Base-by-base conservation (phyloP, 108 stramenopile genomes). In the Cafeteria roenbergensis region DNA sequence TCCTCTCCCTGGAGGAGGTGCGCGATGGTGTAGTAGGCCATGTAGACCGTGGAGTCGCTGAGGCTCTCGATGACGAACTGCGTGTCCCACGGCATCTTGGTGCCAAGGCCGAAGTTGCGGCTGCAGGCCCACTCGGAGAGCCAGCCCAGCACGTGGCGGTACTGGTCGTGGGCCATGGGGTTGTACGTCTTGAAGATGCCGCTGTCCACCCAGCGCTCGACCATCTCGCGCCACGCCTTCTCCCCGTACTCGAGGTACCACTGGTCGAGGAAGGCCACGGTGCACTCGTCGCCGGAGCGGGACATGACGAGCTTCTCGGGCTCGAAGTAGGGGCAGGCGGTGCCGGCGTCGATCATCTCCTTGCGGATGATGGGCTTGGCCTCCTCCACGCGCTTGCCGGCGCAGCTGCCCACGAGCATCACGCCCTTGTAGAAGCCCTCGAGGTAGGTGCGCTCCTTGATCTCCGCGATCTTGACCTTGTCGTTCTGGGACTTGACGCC, bases 241-340 rank as follows among this genome's bases (percentile, higher is more conserved):
- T 94, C 95, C 34, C 93, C 95, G 65, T 97, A 97, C 29, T 89
- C 85, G 63, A 98, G 83, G 68, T 95, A 98, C 96, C 96, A 98
- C 80, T 98, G 96, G 84, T 98, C 94, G 25, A 93, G 92, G 1
- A 89, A 83, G 21, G 96, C 96, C 50, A 98, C 96, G 29, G 94
- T 88, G 75, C 96, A 98, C 70, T 94, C 94, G 55, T 95, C 94
- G 34, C 93, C 92, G 20, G 92, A 91, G 52, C 95, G 88, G 51
- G 86, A 87, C 42, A 98, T 74, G 48, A 98, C 93, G 62, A 76
- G 74, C 0, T 80, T 85, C 72, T 95, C 94, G 14, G 96, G 96
- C 76, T 98, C 96, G 77, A 85, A 93, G 72, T 94, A 98, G 27
- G 86, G 63, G 68, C 87, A 81, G 3, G 96, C 96, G 38, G 89